Evolutionary conservation across 2,329 filamentous ascomycete species (phyloP), one percentile per base, ranked within the genome.

Genomic region (Penicillium sp.): DNA sequence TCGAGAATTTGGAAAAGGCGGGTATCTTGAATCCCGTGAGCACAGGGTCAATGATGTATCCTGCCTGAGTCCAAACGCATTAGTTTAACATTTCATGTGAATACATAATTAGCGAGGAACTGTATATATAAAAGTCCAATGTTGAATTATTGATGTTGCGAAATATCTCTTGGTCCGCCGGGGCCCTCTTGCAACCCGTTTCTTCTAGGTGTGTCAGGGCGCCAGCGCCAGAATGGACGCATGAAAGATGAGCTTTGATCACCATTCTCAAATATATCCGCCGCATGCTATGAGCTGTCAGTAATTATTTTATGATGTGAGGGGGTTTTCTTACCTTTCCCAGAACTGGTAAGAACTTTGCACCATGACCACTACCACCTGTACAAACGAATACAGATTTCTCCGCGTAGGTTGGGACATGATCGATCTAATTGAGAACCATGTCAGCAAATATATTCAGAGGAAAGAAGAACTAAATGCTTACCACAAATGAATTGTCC

Each of bases 291-390:
- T 33, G 0, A 36, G 11, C 10, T 42, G 31, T 67, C 25, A 67
- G 57, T n/a, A 17, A 26, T 10, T 0, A 35, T 22, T n/a, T n/a
- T 16, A 2, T 10, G 3, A 2, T 19, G 30, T 4, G 14, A 8
- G 25, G 12, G 8, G 16, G 5, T 30, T 10, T 30, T 38, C 59
- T 31, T 44, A 69, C 69, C 56, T 69, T 49, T 55, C 72, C 72
- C 26, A 73, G 63, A 10, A 71, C 62, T 1, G 71, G 72, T n/a
- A 74, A 56, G 28, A 71, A 73, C 55, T 74, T 74, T 37, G 71
- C 71, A 1, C 70, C 72, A 36, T 74, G 71, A 10, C 72, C 72
- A 31, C 71, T 73, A 25, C 72, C 72, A 1, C 71, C 70, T 0
- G 72, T 73, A 46, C 67, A 70, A 5, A 72, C 68, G 46, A 74